Base-by-base conservation (phyloP, 345 rosid genomes). In the Gossypium rotundifolium region DNA sequence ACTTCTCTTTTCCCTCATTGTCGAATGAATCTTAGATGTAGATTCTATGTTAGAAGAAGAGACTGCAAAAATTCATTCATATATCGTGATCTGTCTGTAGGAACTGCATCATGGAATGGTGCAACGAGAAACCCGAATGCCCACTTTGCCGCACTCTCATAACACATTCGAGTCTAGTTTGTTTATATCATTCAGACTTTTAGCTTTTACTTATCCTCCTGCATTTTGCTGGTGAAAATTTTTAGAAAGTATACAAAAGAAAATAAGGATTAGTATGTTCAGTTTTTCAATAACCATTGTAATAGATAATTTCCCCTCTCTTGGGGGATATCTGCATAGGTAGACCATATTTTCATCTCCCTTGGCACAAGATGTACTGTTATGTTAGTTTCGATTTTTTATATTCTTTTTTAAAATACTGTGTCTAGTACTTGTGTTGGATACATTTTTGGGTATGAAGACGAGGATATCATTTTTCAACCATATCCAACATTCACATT, bases 31-130 rank as follows among this genome's bases (percentile, higher is more conserved):
- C 64, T 59, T 23, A 11, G 33, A 23, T 11, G 38, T 12, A 38
- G 64, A 11, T 25, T 25, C 63, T 25, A 11, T 12, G 13, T 59
- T 59, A 25, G 63, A 8, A 4, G 40, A 25, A 9, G n/a, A 13
- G 23, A 25, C 40, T 59, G 64, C 64, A 59, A 12, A 57, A 59
- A 59, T 0, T 59, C 8, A 59, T 59, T 59, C 17, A 25, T 59
- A 59, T 58, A 59, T 25, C 64, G 13, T 4, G n/a, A 11, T 25
- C 2, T 12, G 40, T 25, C 64, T 79, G 76, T 71, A 93, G 99
- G 99, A 91, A 78, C 81, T 95, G 99, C 85, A 91, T 95, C 46
- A 93, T 91, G 91, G 98, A 93, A 71, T 93, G 99, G 98, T 93
- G 99, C 85, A 93, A 95, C 20, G 99, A 95, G 79, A 95, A 93